Conservation (phyloP, 352 stramenopile genomes). For the Phytophthora constricta region DNA sequence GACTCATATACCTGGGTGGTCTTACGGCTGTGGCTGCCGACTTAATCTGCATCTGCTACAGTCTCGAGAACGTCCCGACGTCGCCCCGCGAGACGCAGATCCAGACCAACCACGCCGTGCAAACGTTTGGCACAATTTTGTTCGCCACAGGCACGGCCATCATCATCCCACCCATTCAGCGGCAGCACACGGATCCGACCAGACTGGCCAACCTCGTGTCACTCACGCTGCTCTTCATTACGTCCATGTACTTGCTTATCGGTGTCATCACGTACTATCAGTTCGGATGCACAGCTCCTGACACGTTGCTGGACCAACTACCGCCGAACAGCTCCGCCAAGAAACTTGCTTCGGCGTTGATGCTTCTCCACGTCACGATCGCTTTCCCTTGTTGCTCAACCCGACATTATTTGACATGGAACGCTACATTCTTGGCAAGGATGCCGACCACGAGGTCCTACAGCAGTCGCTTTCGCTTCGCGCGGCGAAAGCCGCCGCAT, state of each 20-base stretch:
- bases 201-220: conserved; percentile 65
- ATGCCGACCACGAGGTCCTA: conserved; percentile 62
- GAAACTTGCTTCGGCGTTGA: conserved; percentile 44
- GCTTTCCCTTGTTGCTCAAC: conserved; percentile 71
- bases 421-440: conserved; percentile 65
- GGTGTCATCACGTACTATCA: conserved; percentile 75
- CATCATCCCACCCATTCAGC: conserved; percentile 70
- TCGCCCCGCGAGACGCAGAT: conserved; percentile 64
- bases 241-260: conserved; percentile 73
- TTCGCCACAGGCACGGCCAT: conserved; percentile 72
- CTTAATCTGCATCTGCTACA: conserved; percentile 60
- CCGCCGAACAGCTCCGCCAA: conserved; percentile 39
- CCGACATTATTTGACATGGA: conserved; percentile 74
- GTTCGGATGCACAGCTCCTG: conserved; percentile 68
- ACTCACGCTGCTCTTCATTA: conserved; percentile 75
- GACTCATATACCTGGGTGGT: conserved; percentile 58
- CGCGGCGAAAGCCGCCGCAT: conserved; percentile 34
- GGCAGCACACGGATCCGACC: conserved; percentile 56
- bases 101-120: conserved; percentile 41
- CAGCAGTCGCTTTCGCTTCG: conserved; percentile 50
- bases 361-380: conserved; percentile 69
- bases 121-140: conserved; percentile 77
- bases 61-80: conserved; percentile 41
- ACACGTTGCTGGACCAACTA: conserved; percentile 64
- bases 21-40: conserved; percentile 59